phyloP scores from a whole-genome alignment of 2,329 filamentous ascomycete genomes.

The Calonectria ilicicola region DNA sequence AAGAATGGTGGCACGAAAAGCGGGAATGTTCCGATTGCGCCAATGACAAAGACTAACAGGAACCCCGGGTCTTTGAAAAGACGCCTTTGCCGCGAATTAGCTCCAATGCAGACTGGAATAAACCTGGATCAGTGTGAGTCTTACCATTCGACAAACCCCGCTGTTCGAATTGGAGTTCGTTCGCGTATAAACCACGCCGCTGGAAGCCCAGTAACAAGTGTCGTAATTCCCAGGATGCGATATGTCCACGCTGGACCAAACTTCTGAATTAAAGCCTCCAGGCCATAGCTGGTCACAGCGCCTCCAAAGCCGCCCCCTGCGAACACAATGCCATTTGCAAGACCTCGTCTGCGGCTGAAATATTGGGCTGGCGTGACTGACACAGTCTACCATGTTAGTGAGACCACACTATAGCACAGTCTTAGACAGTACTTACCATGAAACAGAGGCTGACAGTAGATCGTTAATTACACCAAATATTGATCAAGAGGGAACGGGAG shows the following conservation, averaged over 20 bases:
- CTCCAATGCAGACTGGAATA: no score
- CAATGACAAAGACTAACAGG: slow-evolving; percentile 63
- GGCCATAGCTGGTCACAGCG: slow-evolving; percentile 61
- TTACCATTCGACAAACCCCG: slow-evolving; percentile 62
- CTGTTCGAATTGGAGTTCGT: slow-evolving; percentile 40
- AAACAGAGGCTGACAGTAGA: slow-evolving; percentile 13
- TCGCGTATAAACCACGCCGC: slow-evolving; percentile 66
- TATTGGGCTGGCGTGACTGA: slow-evolving; percentile 58
- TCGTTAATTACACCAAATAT: not conserved
- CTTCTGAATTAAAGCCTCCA: slow-evolving; percentile 59
- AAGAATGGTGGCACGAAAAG: slow-evolving; percentile 73
- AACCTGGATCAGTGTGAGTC: slow-evolving; percentile 6
- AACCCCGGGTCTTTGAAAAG: slow-evolving; percentile 66
- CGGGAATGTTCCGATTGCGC: slow-evolving; percentile 69
- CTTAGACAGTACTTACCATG: slow-evolving; percentile 11
- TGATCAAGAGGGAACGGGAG: not conserved
- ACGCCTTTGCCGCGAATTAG: slow-evolving; percentile 48
- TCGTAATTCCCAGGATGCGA: slow-evolving; percentile 64
- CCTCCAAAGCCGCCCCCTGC: slow-evolving; percentile 68
- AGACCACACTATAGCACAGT: slow-evolving; percentile 18
- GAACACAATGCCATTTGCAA: slow-evolving; percentile 67
- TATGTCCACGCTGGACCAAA: slow-evolving; percentile 65
- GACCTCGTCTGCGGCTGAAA: slow-evolving; percentile 63
- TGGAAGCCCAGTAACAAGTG: slow-evolving; percentile 65
- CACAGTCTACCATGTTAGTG: slow-evolving; percentile 21